Evolutionary conservation across 129 eudicot genomes (phyloP).

Genomic region (Saussurea involucrata): DNA sequence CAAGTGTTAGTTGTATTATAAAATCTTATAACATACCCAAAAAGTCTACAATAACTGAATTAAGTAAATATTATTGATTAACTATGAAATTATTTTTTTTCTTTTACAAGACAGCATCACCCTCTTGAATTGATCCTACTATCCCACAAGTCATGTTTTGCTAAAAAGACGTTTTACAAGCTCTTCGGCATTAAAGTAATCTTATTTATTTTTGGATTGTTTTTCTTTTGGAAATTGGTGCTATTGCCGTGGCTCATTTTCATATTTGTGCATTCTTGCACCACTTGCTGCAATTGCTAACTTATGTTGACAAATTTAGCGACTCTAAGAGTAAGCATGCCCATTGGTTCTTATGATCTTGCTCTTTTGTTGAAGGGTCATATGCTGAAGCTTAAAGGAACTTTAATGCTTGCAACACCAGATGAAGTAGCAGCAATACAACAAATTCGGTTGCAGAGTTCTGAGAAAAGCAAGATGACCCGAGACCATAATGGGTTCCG

Average conservation of each 20-base stretch:
- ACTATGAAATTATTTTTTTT: no score
- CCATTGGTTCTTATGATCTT: slow-evolving; percentile 5
- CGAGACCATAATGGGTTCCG: slow-evolving; percentile 97
- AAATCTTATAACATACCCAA: neutral
- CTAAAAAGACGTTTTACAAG: neutral
- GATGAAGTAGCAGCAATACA: slow-evolving; percentile 86
- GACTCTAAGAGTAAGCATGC: neutral
- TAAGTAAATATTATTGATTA: no score
- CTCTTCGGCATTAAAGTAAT: neutral
- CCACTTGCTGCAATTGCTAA: neutral
- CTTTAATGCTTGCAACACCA: slow-evolving; percentile 89
- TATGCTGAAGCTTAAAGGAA: slow-evolving; percentile 94
- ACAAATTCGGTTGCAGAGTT: slow-evolving; percentile 63
- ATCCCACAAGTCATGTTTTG: neutral
- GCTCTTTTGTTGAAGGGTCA: slow-evolving; percentile 61
- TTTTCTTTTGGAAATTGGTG: neutral
- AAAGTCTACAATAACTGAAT: neutral
- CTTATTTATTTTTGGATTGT: neutral
- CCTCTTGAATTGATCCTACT: neutral
- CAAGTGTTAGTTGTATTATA: neutral
- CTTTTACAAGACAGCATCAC: neutral
- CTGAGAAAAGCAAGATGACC: slow-evolving; percentile 89
- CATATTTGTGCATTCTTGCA: neutral
- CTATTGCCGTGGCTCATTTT: neutral
- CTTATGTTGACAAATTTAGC: neutral